Conservation (phyloP, 2,329 filamentous ascomycete genomes). For the Scedosporium dehoogii region DNA sequence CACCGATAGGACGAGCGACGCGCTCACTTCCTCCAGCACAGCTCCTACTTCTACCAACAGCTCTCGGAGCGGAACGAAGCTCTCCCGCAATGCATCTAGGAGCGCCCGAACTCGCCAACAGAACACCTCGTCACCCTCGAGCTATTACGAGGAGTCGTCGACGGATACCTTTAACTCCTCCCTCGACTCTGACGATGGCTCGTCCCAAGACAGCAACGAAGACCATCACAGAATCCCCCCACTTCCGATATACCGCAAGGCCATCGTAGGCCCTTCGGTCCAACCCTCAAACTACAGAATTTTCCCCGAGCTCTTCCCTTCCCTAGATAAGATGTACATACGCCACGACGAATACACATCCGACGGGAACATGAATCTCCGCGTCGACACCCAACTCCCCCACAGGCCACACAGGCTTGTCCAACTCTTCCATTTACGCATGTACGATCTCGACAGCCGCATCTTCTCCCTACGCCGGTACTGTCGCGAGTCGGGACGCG, state of each 20-base stretch:
- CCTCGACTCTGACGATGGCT: conserved; percentile 37
- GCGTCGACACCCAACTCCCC: conserved; percentile 58
- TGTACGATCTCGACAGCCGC: conserved; percentile 79
- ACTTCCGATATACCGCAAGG: conserved; percentile 40
- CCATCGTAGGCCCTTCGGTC: not conserved
- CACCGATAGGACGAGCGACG: not conserved
- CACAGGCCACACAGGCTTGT: conserved; percentile 33
- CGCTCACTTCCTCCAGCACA: not conserved
- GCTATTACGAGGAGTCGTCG: conserved; percentile 46
- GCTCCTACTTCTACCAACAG: not conserved
- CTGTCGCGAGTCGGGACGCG: conserved; percentile 82
- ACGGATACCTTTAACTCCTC: conserved; percentile 75
- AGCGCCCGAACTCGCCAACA: not conserved
- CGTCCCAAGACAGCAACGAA: conserved; percentile 22
- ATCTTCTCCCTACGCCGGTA: conserved; percentile 89
- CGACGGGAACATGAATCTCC: conserved; percentile 95
- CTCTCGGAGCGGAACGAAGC: not conserved
- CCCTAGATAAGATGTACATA: conserved; percentile 68
- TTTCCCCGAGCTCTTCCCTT: conserved; percentile 74
- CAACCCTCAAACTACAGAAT: conserved; percentile 5
- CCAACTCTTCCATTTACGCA: conserved; percentile 83
- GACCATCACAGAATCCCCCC: conserved; percentile 31
- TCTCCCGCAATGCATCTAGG: not conserved
- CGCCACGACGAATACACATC: conserved; percentile 82
- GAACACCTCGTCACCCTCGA: conserved; percentile 21